A percentile compares a stretch with the other conserved stretches of the same genome.
Evolutionary conservation across 805 yeast species (phyloP).

Genomic region (Saccharomycopsis schoenii): DNA sequence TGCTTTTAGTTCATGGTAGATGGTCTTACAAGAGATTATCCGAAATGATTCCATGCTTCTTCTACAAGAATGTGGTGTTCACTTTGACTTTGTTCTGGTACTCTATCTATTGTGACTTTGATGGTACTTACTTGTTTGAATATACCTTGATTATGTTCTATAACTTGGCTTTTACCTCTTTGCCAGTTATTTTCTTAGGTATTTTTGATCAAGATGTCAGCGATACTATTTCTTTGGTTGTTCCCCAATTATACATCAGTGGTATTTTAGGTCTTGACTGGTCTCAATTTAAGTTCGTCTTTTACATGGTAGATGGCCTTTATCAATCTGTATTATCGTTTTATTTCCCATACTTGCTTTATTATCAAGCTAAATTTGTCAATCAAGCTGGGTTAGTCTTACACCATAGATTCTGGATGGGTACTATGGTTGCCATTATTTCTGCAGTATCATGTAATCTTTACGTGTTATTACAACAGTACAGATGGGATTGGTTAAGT

Average conservation of each 20-base stretch:
- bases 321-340: conserved; percentile 64
- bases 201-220: conserved; percentile 68
- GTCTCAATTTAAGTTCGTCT: conserved; percentile 48
- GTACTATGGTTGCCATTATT: conserved; percentile 49
- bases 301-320: conserved; percentile 59
- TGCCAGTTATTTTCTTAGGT: conserved; percentile 67
- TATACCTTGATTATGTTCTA: conserved; percentile 70
- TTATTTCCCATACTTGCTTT: conserved; percentile 56
- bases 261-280: conserved; percentile 60
- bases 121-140: conserved; percentile 69
- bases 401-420: conserved; percentile 65
- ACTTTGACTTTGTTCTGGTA: conserved; percentile 72
- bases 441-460: conserved; percentile 57
- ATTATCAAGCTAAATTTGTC: conserved; percentile 35
- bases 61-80: conserved; percentile 67
- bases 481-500: conserved; percentile 72
- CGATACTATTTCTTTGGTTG: conserved; percentile 51
- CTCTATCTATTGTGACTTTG: conserved; percentile 58
- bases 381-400: conserved; percentile 39
- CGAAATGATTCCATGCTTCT: conserved; percentile 71
- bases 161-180: conserved; percentile 71
- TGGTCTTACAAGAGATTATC: conserved; percentile 71
- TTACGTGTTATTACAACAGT: conserved; percentile 58
- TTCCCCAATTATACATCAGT: conserved; percentile 59
- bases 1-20: conserved; percentile 71